Conservation (phyloP, 768 basidiomycete genomes). For the Tricholoma hemisulphureum region DNA sequence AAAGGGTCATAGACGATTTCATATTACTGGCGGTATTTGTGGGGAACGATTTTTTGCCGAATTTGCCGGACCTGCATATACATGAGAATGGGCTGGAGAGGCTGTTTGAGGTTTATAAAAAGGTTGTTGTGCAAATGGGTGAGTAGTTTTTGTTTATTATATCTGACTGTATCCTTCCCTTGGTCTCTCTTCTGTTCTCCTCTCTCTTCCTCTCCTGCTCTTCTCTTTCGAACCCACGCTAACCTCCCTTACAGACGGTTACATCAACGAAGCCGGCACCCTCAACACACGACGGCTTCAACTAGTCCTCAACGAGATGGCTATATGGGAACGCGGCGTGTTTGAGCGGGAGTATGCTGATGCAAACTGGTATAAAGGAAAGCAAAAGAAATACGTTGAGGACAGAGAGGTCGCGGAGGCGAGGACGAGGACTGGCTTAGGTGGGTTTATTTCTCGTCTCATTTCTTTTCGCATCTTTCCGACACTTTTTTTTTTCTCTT, state of each 20-base stretch:
- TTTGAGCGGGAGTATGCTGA: constrained; percentile 93
- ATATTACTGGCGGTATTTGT: constrained; percentile 95
- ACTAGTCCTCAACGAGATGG: constrained; percentile 85
- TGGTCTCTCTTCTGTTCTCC: neutral
- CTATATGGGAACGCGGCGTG: constrained; percentile 80
- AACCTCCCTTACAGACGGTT: constrained; percentile 60
- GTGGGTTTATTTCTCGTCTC: constrained; percentile 38
- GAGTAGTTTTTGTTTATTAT: constrained; percentile 20
- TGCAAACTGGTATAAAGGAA: constrained; percentile 90
- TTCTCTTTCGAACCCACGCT: neutral
- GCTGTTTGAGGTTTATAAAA: constrained; percentile 95
- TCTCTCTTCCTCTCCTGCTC: neutral
- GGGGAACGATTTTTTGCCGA: constrained; percentile 96
- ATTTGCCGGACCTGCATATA: constrained; percentile 95
- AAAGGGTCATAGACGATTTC: constrained; percentile 97
- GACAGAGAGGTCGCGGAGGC: constrained; percentile 62
- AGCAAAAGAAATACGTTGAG: constrained; percentile 72
- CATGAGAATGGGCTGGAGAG: constrained; percentile 94
- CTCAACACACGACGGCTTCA: constrained; percentile 83
- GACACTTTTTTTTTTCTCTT: neutral
- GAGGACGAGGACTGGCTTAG: constrained; percentile 49
- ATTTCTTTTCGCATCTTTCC: neutral
- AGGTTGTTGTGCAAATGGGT: constrained; percentile 76
- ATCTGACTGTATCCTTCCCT: too few species aligned
- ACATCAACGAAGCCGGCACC: constrained; percentile 85